These are phyloP conservation scores for Quercus tomentella DNA, from an alignment of 331 rosid genomes.

Conservation along the genomic window DNA sequence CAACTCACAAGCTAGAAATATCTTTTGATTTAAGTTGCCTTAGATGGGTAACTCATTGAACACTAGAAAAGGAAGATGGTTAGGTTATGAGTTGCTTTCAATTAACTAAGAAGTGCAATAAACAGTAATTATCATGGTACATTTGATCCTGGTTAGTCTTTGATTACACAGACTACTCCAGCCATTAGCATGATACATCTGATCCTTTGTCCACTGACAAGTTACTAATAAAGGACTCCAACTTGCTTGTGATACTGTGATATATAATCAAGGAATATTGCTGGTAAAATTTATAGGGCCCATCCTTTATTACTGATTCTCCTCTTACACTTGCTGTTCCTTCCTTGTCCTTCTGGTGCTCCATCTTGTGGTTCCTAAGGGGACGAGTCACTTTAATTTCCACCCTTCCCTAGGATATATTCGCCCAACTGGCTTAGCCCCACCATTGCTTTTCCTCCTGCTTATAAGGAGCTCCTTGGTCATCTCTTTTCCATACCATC, in stretches of 20 bases:
- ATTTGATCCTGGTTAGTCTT: not conserved
- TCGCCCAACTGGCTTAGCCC: constrained; percentile 41
- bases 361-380: constrained; percentile 28
- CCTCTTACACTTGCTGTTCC: constrained; percentile 32
- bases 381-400: constrained; percentile 35
- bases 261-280: constrained; percentile 32
- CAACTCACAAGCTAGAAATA: not conserved
- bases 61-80: too few species aligned
- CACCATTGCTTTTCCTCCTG: constrained; percentile 42
- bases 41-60: not conserved
- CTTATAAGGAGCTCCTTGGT: constrained; percentile 46
- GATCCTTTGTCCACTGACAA: not conserved
- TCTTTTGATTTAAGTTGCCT: not conserved
- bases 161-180: not conserved
- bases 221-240: not conserved
- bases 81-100: not conserved
- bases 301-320: constrained; percentile 30
- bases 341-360: constrained; percentile 16
- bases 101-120: constrained; percentile 1
- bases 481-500: constrained; percentile 30
- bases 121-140: not conserved
- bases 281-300: constrained; percentile 22
- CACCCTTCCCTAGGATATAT: constrained; percentile 57
- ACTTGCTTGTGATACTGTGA: constrained; percentile 11
- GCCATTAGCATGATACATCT: constrained; percentile 3